phyloP scores from a whole-genome alignment of 805 yeast species.

The Lachancea fermentati region DNA sequence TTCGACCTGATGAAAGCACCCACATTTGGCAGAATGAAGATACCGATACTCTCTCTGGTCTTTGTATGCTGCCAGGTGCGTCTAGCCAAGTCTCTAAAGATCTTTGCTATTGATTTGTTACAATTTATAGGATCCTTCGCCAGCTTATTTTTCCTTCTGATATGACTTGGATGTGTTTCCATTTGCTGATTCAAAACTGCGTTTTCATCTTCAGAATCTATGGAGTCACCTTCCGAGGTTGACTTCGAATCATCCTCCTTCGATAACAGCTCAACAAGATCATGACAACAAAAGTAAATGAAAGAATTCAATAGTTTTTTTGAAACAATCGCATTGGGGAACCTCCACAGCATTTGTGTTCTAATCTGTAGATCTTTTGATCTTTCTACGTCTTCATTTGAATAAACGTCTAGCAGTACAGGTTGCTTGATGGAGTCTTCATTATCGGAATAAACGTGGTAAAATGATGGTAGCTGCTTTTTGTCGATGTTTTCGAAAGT shows the following conservation, averaged over 20 bases:
- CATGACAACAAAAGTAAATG: conserved; percentile 57
- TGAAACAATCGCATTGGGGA: conserved; percentile 73
- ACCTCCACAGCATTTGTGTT: conserved; percentile 85
- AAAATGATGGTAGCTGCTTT: conserved; percentile 44
- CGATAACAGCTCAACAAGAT: conserved; percentile 47
- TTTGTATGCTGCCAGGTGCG: conserved; percentile 82
- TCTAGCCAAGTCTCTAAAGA: conserved; percentile 82
- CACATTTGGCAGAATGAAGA: conserved; percentile 64
- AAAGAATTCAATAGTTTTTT: conserved; percentile 69
- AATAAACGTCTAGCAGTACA: conserved; percentile 62
- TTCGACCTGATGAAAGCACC: conserved; percentile 72
- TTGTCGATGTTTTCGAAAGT: conserved; percentile 72
- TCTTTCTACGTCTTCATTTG: conserved; percentile 61
- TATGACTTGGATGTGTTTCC: conserved; percentile 26
- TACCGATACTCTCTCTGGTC: conserved; percentile 54
- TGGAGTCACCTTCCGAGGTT: conserved; percentile 15
- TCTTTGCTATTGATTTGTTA: conserved; percentile 52
- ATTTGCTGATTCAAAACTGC: conserved; percentile 11
- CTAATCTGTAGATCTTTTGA: conserved; percentile 71
- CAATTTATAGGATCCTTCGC: conserved; percentile 25
- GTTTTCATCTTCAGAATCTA: conserved; percentile 13
- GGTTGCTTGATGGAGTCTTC: conserved; percentile 33
- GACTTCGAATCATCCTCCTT: conserved; percentile 13
- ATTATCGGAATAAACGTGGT: conserved; percentile 57
- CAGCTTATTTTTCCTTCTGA: conserved; percentile 27